Conservation (phyloP, 257 asterid species). For the Lavandula angustifolia region DNA sequence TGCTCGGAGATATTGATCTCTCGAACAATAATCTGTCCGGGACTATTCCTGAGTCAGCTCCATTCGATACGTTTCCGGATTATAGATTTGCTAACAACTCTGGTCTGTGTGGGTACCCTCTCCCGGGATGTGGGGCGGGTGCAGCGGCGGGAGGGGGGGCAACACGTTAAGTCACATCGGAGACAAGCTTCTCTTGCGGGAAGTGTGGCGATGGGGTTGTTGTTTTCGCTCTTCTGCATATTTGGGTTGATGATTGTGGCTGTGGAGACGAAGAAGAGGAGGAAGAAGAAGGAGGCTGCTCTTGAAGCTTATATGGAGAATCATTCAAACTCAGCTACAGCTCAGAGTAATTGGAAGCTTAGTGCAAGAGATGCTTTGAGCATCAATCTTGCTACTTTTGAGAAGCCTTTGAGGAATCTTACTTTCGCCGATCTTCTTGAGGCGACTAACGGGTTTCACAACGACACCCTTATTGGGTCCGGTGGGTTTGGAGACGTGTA, state of each 20-base stretch:
- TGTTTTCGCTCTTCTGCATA: constrained; percentile 79
- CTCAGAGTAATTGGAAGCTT: constrained; percentile 64
- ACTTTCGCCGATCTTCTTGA: constrained; percentile 90
- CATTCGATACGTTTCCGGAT: constrained; percentile 74
- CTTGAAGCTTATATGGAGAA: constrained; percentile 77
- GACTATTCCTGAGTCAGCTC: constrained; percentile 69
- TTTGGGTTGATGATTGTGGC: constrained; percentile 70
- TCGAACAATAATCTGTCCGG: constrained; percentile 80
- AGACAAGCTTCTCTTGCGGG: constrained; percentile 77
- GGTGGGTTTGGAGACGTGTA: too few relatives aligned
- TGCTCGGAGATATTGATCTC: constrained; percentile 68
- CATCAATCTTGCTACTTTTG: constrained; percentile 77
- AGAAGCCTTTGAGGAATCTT: constrained; percentile 80
- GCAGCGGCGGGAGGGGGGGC: constrained; percentile 30
- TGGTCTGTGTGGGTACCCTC: constrained; percentile 88
- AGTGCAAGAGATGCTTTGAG: constrained; percentile 75
- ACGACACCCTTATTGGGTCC: constrained; percentile 45
- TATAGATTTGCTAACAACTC: constrained; percentile 60
- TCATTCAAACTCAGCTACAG: constrained; percentile 67
- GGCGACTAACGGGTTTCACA: constrained; percentile 82
- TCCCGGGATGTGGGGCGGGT: constrained; percentile 46
- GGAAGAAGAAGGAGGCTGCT: constrained; percentile 74
- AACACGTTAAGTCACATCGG: constrained; percentile 53
- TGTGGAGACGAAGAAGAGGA: constrained; percentile 69
- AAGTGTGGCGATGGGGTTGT: constrained; percentile 81